Base-by-base conservation (phyloP, 257 asterid genomes). In the Petunia secreta region DNA sequence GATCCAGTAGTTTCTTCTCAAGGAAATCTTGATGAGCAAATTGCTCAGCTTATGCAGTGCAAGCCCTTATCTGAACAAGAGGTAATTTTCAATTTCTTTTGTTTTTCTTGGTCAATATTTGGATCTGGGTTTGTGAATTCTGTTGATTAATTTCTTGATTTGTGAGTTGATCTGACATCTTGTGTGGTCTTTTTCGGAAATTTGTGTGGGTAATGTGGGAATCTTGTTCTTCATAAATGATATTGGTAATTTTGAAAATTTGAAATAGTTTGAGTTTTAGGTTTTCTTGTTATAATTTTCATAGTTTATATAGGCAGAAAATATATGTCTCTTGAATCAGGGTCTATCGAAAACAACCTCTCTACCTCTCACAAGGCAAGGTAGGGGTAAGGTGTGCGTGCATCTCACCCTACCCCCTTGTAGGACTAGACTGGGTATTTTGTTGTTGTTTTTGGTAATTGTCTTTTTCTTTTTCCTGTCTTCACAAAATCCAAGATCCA, bases 21-120 rank as follows among this genome's bases (percentile, higher is more conserved):
- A 69, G 96, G 96, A 34, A 88, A 87, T 83, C 89, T 91, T 69
- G 96, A 92, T 68, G 93, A 89, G 84, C 96, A 92, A 84, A 92
- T 92, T 83, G 87, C 84, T 48, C 97, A 90, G 89, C 97, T 91
- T 84, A 91, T 88, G 89, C 97, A 92, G 87, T 91, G 97, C 93
- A 92, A 91, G 71, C 95, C 97, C 83, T 84, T 92, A 82, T 88
- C 96, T 79, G 94, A 92, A 59, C 94, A 84, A 77, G 97, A 92
- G 94, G 97, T 92, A 67, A 14, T 59, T 10, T 39, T 44, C 64
- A 16, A 4, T 34, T 37, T 43, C 40, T 43, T 15, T 57, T 38
- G 6, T 2, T 39, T 53, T 9, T 38, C 8, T 36, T 44, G 44
- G 13, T 63, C 41, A 34, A 46, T 78, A 10, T 48, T 48, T 68